Conservation (phyloP, 2,329 filamentous ascomycete species). For the Microdochium bolleyi region DNA sequence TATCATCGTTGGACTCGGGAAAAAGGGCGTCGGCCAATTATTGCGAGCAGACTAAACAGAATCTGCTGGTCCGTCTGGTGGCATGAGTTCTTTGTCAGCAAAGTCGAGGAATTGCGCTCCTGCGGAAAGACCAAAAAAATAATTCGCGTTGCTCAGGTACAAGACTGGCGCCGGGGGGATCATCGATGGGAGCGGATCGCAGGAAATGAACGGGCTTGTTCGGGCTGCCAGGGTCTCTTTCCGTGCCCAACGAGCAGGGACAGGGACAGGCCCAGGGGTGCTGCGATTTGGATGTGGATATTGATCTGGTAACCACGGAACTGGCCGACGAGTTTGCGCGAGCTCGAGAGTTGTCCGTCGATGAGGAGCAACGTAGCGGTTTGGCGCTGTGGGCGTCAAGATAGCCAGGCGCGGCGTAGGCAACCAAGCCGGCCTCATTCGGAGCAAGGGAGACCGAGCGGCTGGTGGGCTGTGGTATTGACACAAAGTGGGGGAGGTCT, state of each 20-base stretch:
- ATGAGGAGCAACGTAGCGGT: not conserved
- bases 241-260: not conserved
- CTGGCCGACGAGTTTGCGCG: not conserved
- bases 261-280: no score
- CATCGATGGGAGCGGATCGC: not conserved
- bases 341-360: not conserved
- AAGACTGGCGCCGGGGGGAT: not conserved
- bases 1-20: conserved; percentile 29
- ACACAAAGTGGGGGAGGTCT: no score
- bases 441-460: no score
- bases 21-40: not conserved
- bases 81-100: not conserved
- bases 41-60: not conserved
- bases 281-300: no score
- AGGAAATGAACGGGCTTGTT: not conserved
- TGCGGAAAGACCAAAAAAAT: not conserved
- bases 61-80: not conserved
- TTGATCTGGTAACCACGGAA: no score
- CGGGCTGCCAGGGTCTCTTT: not conserved
- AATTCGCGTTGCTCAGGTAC: not conserved
- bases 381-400: not conserved
- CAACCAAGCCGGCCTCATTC: not conserved
- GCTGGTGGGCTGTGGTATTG: no score
- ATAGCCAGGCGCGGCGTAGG: not conserved
- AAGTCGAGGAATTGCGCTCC: not conserved